Conservation (phyloP, 2,329 filamentous ascomycete species). For the Venturiaceae sp. region DNA sequence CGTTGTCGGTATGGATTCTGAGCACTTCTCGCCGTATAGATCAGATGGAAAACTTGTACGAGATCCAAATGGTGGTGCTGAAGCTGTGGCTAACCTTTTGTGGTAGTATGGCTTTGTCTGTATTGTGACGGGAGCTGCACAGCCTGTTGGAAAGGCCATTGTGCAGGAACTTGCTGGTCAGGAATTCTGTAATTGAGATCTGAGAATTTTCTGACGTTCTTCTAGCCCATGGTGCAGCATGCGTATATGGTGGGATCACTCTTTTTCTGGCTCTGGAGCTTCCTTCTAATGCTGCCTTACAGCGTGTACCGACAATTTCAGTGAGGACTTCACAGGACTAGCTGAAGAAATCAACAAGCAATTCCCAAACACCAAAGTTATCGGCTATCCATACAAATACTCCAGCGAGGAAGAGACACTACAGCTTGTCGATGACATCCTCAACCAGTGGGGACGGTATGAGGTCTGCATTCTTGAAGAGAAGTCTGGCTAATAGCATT, state of each 20-base stretch:
- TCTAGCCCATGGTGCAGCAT: conserved; percentile 52
- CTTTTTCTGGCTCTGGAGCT: background rate
- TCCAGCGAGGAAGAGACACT: conserved; percentile 52
- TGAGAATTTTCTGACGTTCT: background rate
- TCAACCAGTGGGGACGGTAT: conserved; percentile 46
- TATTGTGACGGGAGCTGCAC: conserved; percentile 52
- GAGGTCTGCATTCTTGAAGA: background rate
- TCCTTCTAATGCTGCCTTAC: background rate
- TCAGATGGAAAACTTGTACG: conserved; percentile 47
- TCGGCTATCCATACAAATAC: conserved; percentile 50
- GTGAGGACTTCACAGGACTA: conserved; percentile 21
- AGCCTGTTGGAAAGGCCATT: conserved; percentile 51
- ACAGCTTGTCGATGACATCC: conserved; percentile 50
- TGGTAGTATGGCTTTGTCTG: conserved; percentile 54
- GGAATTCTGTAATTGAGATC: conserved; percentile 8
- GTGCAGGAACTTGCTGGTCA: conserved; percentile 48
- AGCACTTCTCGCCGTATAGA: conserved; percentile 48
- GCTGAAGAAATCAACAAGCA: conserved; percentile 31
- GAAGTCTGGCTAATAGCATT: background rate
- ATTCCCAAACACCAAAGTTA: conserved; percentile 49
- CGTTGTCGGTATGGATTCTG: conserved; percentile 25
- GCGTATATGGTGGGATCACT: conserved; percentile 42
- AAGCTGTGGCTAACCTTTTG: background rate
- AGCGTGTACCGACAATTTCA: conserved; percentile 40
- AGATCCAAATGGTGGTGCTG: conserved; percentile 5